These are phyloP conservation scores for Haberlea rhodopensis DNA, from an alignment of 257 asterid species.

Conservation along the genomic window DNA sequence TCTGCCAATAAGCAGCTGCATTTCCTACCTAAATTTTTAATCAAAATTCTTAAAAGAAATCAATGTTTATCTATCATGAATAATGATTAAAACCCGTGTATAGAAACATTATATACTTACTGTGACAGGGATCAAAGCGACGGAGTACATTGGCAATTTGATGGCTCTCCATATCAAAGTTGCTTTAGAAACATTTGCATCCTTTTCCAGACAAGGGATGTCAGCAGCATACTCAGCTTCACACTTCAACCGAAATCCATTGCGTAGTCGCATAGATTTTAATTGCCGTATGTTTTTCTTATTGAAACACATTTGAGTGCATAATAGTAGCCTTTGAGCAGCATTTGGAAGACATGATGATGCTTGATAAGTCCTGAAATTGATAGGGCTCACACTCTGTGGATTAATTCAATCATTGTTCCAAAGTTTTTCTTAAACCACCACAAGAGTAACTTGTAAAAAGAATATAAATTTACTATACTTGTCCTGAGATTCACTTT, in stretches of 20 bases:
- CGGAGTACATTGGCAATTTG: slow-evolving; percentile 66
- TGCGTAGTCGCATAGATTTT: slow-evolving; percentile 22
- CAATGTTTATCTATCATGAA: background rate
- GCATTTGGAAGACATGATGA: slow-evolving; percentile 26
- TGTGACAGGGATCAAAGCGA: slow-evolving; percentile 55
- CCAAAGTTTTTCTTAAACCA: background rate
- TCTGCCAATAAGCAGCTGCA: slow-evolving; percentile 86
- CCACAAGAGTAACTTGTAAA: background rate
- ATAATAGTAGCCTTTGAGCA: slow-evolving; percentile 29
- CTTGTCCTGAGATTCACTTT: no score
- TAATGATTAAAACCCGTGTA: slow-evolving; percentile 1
- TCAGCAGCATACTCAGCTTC: slow-evolving; percentile 29
- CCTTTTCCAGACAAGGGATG: slow-evolving; percentile 27
- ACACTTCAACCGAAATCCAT: slow-evolving; percentile 28
- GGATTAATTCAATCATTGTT: background rate
- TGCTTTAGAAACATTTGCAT: slow-evolving; percentile 48
- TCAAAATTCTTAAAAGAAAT: slow-evolving; percentile 7
- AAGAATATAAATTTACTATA: background rate
- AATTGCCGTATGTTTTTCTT: slow-evolving; percentile 23
- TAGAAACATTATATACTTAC: slow-evolving; percentile 42
- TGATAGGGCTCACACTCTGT: background rate
- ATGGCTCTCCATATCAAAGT: slow-evolving; percentile 85
- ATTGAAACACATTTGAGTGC: slow-evolving; percentile 19
- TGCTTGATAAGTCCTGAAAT: slow-evolving; percentile 43
- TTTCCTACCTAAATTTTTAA: slow-evolving; percentile 65